Conservation (phyloP, 148 eudicot genomes). For the Hydrangea macrophylla region DNA sequence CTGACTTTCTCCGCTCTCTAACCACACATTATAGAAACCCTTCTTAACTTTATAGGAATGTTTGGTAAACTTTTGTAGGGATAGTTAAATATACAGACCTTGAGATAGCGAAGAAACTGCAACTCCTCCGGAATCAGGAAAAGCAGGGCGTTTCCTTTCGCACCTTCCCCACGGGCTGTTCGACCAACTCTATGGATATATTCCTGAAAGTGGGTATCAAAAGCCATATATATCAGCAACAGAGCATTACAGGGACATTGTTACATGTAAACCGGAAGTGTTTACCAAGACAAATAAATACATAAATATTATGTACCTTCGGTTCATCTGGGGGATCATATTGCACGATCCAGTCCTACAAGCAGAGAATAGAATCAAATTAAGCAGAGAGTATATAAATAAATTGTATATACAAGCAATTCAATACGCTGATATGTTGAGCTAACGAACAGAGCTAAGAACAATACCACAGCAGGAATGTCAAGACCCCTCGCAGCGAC, state of each 20-base stretch:
- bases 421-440: too few relatives aligned
- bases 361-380: constrained; percentile 4
- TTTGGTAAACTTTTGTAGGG: neutral
- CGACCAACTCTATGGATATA: constrained; percentile 98
- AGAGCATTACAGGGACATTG: neutral
- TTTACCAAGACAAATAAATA: neutral
- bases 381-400: too few relatives aligned
- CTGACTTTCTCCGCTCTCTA: neutral
- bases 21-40: neutral
- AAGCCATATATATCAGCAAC: neutral
- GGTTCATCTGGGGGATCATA: constrained; percentile 99
- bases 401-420: constrained; percentile 11
- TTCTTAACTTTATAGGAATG: too few relatives aligned
- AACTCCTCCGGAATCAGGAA: constrained; percentile 90
- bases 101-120: constrained; percentile 73
- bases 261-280: neutral
- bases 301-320: constrained; percentile 57
- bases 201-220: constrained; percentile 48
- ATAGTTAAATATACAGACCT: constrained; percentile 63
- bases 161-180: constrained; percentile 99
- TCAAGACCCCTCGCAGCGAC: constrained; percentile 99
- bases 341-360: constrained; percentile 95
- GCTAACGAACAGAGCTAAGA: too few relatives aligned
- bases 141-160: constrained; percentile 81
- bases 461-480: constrained; percentile 93